phyloP scores from a whole-genome alignment of 306 rosid genomes.

The Sicyos edulis region DNA sequence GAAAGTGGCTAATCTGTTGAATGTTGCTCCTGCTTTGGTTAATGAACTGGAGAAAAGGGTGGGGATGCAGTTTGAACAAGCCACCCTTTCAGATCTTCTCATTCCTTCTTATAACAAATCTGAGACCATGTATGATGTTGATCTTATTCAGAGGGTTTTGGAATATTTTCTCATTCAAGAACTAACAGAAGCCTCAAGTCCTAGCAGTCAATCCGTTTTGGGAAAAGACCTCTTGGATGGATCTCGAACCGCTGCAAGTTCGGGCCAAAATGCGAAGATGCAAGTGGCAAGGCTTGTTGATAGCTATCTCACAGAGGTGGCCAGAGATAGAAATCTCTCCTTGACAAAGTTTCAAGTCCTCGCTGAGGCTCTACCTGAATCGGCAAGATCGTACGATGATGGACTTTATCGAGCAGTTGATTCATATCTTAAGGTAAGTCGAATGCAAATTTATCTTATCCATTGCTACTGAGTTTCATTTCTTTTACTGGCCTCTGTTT shows the following conservation, averaged over 20 bases:
- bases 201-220: slow-evolving; percentile 43
- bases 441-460: neutral
- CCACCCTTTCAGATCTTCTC: slow-evolving; percentile 64
- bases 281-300: slow-evolving; percentile 96
- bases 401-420: slow-evolving; percentile 96
- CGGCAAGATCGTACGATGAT: slow-evolving; percentile 90
- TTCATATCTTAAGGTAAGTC: slow-evolving; percentile 80
- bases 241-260: slow-evolving; percentile 26
- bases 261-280: slow-evolving; percentile 60
- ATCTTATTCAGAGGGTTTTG: slow-evolving; percentile 83
- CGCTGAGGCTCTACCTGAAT: slow-evolving; percentile 95
- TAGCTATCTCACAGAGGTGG: slow-evolving; percentile 92
- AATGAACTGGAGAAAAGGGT: slow-evolving; percentile 91
- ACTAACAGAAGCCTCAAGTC: slow-evolving; percentile 67
- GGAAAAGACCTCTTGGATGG: slow-evolving; percentile 43
- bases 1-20: slow-evolving; percentile 73
- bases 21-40: slow-evolving; percentile 83
- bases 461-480: neutral
- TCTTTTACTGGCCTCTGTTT: neutral
- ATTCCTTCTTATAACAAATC: slow-evolving; percentile 58
- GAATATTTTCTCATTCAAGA: slow-evolving; percentile 94
- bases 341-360: slow-evolving; percentile 95
- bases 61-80: slow-evolving; percentile 97
- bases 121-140: slow-evolving; percentile 84
- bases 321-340: slow-evolving; percentile 84